Percentiles rank a stretch among this genome's conserved stretches.
phyloP scores from a whole-genome alignment of 2,329 filamentous ascomycete species.

The Colletotrichum trifolii region DNA sequence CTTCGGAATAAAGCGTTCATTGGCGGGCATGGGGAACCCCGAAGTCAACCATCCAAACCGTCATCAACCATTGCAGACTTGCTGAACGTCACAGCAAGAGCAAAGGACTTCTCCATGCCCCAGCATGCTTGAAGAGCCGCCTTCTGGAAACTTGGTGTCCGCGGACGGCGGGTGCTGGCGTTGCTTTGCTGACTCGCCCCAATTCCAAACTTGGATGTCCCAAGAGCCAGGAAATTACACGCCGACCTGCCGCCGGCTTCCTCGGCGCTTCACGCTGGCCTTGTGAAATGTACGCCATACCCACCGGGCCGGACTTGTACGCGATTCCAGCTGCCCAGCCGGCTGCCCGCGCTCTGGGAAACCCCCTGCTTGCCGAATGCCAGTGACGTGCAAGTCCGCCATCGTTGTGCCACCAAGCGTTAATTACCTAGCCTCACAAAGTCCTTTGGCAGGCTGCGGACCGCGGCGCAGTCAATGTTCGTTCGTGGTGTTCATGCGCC shows the following conservation, averaged over 20 bases:
- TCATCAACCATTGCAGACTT: background rate
- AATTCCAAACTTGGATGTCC: conserved; percentile 15
- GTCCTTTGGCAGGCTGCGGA: conserved; percentile 1
- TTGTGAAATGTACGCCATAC: background rate
- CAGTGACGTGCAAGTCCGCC: background rate
- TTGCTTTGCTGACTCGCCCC: conserved; percentile 6
- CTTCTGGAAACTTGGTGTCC: conserved; percentile 1
- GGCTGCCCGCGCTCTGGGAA: conserved; percentile 6
- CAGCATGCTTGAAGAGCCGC: background rate
- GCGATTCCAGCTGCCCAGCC: conserved; percentile 1
- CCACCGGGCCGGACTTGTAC: conserved; percentile 10
- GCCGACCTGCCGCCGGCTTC: conserved; percentile 21
- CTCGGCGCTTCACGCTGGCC: conserved; percentile 19
- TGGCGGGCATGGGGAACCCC: conserved; percentile 9
- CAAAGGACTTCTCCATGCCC: too few relatives aligned
- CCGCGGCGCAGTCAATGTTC: conserved; percentile 12
- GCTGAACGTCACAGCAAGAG: background rate
- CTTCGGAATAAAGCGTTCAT: conserved; percentile 7
- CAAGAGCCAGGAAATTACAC: conserved; percentile 20
- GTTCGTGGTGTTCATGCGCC: conserved; percentile 25
- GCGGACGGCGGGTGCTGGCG: conserved; percentile 3
- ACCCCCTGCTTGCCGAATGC: background rate
- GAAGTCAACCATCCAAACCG: conserved; percentile 2
- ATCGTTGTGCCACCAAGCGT: background rate
- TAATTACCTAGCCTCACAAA: background rate